Conservation (phyloP, 2,329 filamentous ascomycete species). For the Sporothrix luriei region DNA sequence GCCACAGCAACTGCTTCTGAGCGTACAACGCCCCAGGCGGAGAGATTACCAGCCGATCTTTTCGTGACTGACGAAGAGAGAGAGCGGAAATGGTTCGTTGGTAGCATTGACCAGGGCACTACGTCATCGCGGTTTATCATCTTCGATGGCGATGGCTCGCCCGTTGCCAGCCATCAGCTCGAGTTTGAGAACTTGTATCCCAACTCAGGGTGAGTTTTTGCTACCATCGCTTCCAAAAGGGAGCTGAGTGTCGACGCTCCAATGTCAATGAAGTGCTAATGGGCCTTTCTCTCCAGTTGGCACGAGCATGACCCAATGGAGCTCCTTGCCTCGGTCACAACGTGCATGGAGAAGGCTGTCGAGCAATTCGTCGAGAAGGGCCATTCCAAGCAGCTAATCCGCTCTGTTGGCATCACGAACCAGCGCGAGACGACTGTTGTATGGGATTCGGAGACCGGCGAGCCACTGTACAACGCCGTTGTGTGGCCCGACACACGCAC, state of each 20-base stretch:
- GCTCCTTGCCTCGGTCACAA: conserved; percentile 72
- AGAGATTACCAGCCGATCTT: conserved; percentile 42
- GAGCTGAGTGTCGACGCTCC: too few relatives aligned
- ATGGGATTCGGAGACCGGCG: conserved; percentile 79
- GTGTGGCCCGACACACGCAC: conserved; percentile 91
- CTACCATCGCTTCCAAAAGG: background rate
- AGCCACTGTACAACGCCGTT: conserved; percentile 80
- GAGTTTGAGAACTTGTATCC: conserved; percentile 86
- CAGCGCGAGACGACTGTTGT: conserved; percentile 86
- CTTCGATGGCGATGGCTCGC: conserved; percentile 77
- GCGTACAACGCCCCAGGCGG: conserved; percentile 28
- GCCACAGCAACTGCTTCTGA: conserved; percentile 30
- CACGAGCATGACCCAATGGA: conserved; percentile 85
- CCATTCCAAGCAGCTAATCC: conserved; percentile 68
- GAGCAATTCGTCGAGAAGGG: conserved; percentile 80
- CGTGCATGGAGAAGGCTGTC: conserved; percentile 68
- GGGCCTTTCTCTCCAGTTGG: conserved; percentile 63
- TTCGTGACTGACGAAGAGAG: conserved; percentile 42
- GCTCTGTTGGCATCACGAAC: conserved; percentile 82
- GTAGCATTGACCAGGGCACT: conserved; percentile 88
- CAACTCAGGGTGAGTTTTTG: conserved; percentile 70
- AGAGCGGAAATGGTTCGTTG: conserved; percentile 66
- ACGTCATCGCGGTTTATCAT: conserved; percentile 89
- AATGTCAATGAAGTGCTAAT: background rate
- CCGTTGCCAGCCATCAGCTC: conserved; percentile 80